phyloP scores from a whole-genome alignment of 192 early-diverging fungal species.

The Entophlyctis luteolus region DNA sequence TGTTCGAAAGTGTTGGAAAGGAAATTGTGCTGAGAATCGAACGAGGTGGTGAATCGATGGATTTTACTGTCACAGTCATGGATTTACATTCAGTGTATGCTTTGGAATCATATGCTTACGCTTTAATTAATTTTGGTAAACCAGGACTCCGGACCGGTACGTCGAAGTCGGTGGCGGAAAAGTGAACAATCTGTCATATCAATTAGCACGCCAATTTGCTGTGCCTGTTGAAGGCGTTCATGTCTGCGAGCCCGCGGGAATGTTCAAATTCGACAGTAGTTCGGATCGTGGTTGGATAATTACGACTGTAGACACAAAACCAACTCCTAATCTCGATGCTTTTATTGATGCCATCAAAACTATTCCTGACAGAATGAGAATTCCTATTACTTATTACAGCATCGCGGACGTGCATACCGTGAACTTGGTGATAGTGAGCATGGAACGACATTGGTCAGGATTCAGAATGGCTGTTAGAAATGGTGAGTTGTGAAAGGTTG shows the following conservation, averaged over 20 bases:
- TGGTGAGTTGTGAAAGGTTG: slow-evolving; percentile 26
- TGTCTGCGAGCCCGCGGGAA: slow-evolving; percentile 59
- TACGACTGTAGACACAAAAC: slow-evolving; percentile 63
- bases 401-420: slow-evolving; percentile 78
- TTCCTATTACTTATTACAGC: slow-evolving; percentile 76
- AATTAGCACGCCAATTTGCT: slow-evolving; percentile 48
- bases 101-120: too few relatives aligned
- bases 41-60: slow-evolving; percentile 67
- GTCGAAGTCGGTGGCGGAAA: slow-evolving; percentile 82
- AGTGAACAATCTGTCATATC: slow-evolving; percentile 53
- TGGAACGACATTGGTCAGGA: slow-evolving; percentile 82
- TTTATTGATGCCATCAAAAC: slow-evolving; percentile 70
- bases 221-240: slow-evolving; percentile 70
- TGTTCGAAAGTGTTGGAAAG: slow-evolving; percentile 47
- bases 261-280: slow-evolving; percentile 64
- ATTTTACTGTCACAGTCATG: slow-evolving; percentile 55
- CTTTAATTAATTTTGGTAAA: background rate
- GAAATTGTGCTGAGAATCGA: slow-evolving; percentile 59
- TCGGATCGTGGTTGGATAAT: slow-evolving; percentile 70
- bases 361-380: slow-evolving; percentile 72
- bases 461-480: slow-evolving; percentile 76
- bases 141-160: slow-evolving; percentile 72
- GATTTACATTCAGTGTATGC: slow-evolving; percentile 68
- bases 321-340: slow-evolving; percentile 69
- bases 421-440: slow-evolving; percentile 76